These are phyloP conservation scores for Thielaviopsis musarum DNA, from an alignment of 2,329 filamentous ascomycete species.

Conservation along the genomic window DNA sequence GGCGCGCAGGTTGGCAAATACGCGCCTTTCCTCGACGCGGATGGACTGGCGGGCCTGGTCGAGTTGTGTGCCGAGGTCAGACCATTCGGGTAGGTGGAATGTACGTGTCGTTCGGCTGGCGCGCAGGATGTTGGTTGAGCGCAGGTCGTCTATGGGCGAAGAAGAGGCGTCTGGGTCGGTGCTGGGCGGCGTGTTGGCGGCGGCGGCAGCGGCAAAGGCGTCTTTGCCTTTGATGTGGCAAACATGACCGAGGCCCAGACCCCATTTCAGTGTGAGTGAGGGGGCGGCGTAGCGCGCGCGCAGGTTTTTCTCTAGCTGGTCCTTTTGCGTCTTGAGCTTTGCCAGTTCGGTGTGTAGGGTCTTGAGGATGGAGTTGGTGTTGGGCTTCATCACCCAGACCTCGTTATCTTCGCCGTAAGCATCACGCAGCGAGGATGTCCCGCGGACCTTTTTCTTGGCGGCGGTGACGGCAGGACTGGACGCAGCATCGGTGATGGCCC, in stretches of 20 bases:
- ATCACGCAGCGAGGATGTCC: conserved; percentile 31
- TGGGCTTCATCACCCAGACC: conserved; percentile 48
- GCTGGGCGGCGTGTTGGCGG: too few relatives aligned
- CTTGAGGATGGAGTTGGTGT: conserved; percentile 48
- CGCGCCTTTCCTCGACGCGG: conserved; percentile 63
- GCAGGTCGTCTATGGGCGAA: too few relatives aligned
- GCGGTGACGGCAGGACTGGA: neutral
- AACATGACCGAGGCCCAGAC: conserved; percentile 72
- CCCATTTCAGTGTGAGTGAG: conserved; percentile 68
- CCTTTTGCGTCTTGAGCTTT: conserved; percentile 41
- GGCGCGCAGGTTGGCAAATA: conserved; percentile 59
- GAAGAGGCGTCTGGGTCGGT: too few relatives aligned
- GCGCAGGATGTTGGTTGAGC: conserved; percentile 34
- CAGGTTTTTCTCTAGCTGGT: conserved; percentile 40
- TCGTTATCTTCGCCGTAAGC: conserved; percentile 43
- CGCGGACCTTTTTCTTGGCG: conserved; percentile 24
- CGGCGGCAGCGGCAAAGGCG: conserved; percentile 21
- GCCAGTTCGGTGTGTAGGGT: conserved; percentile 53
- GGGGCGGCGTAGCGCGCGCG: conserved; percentile 42
- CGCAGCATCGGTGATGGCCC: conserved; percentile 15
- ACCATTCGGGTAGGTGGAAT: conserved; percentile 76
- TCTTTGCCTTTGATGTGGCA: conserved; percentile 81
- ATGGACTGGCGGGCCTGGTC: conserved; percentile 67
- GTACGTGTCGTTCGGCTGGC: conserved; percentile 72
- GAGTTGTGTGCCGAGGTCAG: conserved; percentile 57